Evolutionary conservation across 2,329 filamentous ascomycete species (phyloP).

Genomic region (Aschersonia sp.): DNA sequence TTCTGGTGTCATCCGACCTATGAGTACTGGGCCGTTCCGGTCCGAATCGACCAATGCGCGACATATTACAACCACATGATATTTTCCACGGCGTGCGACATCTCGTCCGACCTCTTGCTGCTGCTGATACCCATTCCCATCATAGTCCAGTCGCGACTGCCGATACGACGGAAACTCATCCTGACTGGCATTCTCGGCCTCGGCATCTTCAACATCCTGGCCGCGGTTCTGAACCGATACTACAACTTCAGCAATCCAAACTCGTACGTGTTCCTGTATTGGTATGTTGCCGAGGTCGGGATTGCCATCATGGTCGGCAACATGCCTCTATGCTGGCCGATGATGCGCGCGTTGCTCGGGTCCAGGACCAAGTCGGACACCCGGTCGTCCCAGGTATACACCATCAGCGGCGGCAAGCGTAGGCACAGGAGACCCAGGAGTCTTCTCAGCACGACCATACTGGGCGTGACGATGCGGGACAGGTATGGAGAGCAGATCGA

Average conservation of each 20-base stretch:
- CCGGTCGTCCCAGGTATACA: constrained; percentile 10
- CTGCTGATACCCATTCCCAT: constrained; percentile 30
- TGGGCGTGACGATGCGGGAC: constrained; percentile 12
- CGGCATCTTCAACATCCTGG: constrained; percentile 39
- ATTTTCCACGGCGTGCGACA: constrained; percentile 29
- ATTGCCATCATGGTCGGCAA: constrained; percentile 47
- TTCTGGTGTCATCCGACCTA: constrained; percentile 38
- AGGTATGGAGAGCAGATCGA: constrained; percentile 14
- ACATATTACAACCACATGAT: constrained; percentile 32
- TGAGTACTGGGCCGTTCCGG: constrained; percentile 36
- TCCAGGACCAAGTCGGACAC: constrained; percentile 8
- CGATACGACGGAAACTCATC: constrained; percentile 31
- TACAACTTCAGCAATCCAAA: constrained; percentile 44
- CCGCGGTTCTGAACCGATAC: constrained; percentile 44
- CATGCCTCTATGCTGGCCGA: constrained; percentile 42
- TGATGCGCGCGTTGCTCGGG: constrained; percentile 29
- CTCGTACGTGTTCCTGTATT: constrained; percentile 39
- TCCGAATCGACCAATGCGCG: constrained; percentile 25
- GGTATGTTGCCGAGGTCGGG: constrained; percentile 44
- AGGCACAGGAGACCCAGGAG: constrained; percentile 5
- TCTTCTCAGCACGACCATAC: constrained; percentile 6
- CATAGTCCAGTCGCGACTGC: constrained; percentile 23
- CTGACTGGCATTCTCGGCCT: constrained; percentile 40
- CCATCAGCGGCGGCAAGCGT: constrained; percentile 5
- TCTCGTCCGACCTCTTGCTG: constrained; percentile 28